Conservation (phyloP, 1,284 basidiomycete species). For the Filobasidium uniguttulatum region DNA sequence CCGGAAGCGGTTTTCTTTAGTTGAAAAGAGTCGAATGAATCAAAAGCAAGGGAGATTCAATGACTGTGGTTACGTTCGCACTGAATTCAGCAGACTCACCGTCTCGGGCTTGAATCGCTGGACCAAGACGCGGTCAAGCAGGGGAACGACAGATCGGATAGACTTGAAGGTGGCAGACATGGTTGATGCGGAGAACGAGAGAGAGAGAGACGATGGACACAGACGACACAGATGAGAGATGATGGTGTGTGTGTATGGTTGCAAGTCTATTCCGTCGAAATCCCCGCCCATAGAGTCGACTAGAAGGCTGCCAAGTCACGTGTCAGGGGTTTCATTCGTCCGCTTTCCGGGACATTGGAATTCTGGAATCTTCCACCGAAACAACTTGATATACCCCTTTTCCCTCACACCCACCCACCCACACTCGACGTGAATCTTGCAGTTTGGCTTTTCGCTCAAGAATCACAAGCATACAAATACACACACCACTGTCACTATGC, state of each 20-base stretch:
- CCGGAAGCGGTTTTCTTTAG: conserved; percentile 82
- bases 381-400: no score
- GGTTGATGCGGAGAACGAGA: no score
- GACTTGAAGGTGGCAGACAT: conserved; percentile 70
- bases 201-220: no score
- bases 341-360: no score
- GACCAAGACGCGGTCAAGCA: conserved; percentile 91
- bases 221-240: no score
- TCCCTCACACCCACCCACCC: neutral
- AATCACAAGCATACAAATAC: neutral
- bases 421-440: neutral
- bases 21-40: neutral
- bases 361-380: no score
- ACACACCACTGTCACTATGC: conserved; percentile 5
- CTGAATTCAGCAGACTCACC: conserved; percentile 41
- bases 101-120: conserved; percentile 92
- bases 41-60: neutral
- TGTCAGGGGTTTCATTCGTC: no score
- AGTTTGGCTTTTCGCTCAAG: neutral
- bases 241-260: no score
- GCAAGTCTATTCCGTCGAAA: no score
- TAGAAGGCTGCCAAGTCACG: no score
- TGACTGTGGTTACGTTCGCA: neutral
- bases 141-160: conserved; percentile 80
- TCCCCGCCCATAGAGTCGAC: no score